A percentile compares a stretch with the other conserved stretches of the same genome.
Conservation (phyloP, 495 filamentous ascomycete genomes). For the Penicillium arizonense region DNA sequence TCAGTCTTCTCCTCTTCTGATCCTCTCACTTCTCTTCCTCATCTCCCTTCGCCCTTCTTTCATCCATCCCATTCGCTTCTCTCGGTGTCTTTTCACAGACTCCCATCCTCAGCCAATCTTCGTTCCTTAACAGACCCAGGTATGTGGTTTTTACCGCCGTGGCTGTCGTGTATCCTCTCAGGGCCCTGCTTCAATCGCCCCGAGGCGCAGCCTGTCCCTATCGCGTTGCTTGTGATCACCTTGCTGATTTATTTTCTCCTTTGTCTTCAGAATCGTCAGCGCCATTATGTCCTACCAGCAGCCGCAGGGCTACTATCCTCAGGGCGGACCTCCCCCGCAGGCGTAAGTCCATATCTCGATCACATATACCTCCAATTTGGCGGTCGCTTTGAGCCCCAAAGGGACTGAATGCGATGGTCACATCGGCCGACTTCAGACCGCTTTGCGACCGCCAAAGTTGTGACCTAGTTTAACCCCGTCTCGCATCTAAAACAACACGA, state of each 20-base stretch:
- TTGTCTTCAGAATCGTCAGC: too few relatives aligned
- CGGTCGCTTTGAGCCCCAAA: not conserved
- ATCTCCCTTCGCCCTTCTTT: constrained; percentile 1
- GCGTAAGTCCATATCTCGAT: constrained; percentile 9
- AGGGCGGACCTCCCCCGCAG: constrained; percentile 16
- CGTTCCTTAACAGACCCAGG: not conserved
- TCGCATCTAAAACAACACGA: not conserved
- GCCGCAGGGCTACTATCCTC: too few relatives aligned
- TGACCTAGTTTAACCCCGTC: too few relatives aligned
- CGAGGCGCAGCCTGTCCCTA: not conserved
- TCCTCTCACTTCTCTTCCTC: not conserved
- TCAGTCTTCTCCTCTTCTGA: constrained; percentile 21
- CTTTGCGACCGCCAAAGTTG: not conserved
- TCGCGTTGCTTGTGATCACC: not conserved
- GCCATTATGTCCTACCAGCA: too few relatives aligned
- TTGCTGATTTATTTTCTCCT: constrained; percentile 12
- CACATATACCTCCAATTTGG: not conserved
- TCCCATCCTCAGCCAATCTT: constrained; percentile 2
- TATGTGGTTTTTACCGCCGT: constrained; percentile 9
- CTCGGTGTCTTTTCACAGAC: not conserved
- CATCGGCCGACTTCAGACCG: not conserved
- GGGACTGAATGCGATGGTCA: not conserved
- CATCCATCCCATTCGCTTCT: constrained; percentile 10
- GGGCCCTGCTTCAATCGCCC: not conserved
- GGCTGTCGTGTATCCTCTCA: not conserved